These are phyloP conservation scores for Penicillium verhagenii DNA, from an alignment of 495 filamentous ascomycete species.

Conservation along the genomic window DNA sequence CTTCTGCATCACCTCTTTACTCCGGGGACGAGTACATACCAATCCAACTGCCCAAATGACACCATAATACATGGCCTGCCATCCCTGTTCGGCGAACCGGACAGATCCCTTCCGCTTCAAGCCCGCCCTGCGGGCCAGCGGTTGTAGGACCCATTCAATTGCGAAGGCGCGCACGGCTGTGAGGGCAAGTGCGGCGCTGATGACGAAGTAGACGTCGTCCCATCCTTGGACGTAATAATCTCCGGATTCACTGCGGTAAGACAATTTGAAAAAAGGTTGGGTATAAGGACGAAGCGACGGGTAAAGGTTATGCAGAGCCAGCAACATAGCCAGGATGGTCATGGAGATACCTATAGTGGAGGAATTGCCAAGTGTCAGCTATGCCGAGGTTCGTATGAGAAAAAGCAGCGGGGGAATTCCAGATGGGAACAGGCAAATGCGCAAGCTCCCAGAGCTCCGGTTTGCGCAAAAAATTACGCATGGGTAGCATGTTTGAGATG, in stretches of 20 bases:
- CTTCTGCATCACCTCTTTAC: no score
- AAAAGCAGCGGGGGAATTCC: neutral
- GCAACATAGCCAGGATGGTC: constrained; percentile 73
- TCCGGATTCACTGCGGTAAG: constrained; percentile 69
- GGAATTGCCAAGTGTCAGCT: constrained; percentile 18
- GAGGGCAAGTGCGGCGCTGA: constrained; percentile 77
- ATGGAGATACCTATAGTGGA: constrained; percentile 63
- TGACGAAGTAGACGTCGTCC: constrained; percentile 77
- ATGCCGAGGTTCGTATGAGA: constrained; percentile 1
- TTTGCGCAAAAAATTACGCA: no score
- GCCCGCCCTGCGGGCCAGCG: constrained; percentile 66
- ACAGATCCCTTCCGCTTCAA: constrained; percentile 70
- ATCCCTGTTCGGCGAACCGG: constrained; percentile 90
- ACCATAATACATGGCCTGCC: constrained; percentile 77
- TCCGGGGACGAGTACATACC: constrained; percentile 53
- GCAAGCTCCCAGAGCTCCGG: neutral
- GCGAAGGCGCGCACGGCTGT: constrained; percentile 79
- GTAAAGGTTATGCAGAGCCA: constrained; percentile 74
- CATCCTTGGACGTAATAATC: constrained; percentile 70
- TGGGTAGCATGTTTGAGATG: neutral
- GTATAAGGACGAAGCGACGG: constrained; percentile 76
- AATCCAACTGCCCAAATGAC: constrained; percentile 80
- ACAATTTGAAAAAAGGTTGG: constrained; percentile 79
- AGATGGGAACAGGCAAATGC: neutral
- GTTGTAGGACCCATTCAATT: constrained; percentile 83